Evolutionary conservation across 257 asterid genomes (phyloP), one percentile per base, ranked within the genome.

Genomic region (Nicotiana noctiflora): DNA sequence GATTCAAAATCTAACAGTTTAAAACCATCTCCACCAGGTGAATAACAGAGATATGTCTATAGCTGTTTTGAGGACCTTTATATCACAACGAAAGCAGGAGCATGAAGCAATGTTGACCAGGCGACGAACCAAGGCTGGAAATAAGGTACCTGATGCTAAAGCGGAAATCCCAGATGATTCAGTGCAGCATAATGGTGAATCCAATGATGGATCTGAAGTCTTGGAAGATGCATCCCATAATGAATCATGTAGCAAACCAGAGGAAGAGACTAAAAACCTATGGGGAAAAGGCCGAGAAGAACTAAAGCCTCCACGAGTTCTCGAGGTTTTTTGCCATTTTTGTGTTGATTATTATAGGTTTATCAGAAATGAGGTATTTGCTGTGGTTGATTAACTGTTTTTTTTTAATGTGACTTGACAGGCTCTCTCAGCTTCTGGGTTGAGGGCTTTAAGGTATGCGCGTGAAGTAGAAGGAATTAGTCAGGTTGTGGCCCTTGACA

Each of bases 361-460:
- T 56, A 52, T 44, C 34, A 15, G 49, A 27, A 27, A 53, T 62
- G 79, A 17, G 53, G 56, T 17, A 17, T 21, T n/a, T 49, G 9
- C 32, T 79, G 79, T 60, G 40, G 77, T 51, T 67, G 65, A 31
- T 31, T 75, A n/a, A 46, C 40, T 14, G 3, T 25, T 79, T 49
- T 79, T 9, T 79, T 37, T 51, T 21, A 64, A 74, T 49, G 72
- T 62, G 82, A 61, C 68, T 83, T 74, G 27, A 76, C 80, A 96
- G 99, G 99, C 99, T 31, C 81, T 96, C 81, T 93, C 98, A 14
- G 99, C 99, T 83, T 96, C 99, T 65, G 99, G 99, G 44, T 92
- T 96, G 81, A 89, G 99, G 86, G 94, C 99, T 82, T 81, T 96
- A 59, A 91, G 99, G 87, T 94, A 94, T 88, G 99, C 98, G 8